Base-by-base conservation (phyloP, 164 flowering plant genomes). In the Macadamia integrifolia region DNA sequence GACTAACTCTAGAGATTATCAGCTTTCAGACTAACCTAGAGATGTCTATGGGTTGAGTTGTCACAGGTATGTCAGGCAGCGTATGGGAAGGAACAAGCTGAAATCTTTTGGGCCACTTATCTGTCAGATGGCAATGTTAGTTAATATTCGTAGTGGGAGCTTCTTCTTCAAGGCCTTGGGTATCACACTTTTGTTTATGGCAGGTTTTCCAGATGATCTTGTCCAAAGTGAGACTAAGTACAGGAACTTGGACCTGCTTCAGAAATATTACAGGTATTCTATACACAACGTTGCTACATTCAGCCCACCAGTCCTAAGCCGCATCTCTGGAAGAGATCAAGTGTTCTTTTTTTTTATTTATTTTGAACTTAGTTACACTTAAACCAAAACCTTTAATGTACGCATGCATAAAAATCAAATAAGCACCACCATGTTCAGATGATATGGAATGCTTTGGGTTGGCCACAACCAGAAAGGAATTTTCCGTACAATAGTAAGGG, bases 131-230 rank as follows among this genome's bases (percentile, higher is more conserved):
- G 89, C 87, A 61, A 73, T 76, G 85, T 71, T 85, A 15, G 80
- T 72, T 11, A 73, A 81, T 44, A 62, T 80, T 62, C 81, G 89
- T 53, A 76, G 80, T 70, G 89, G 89, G 23, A 85, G 89, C 77
- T 85, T 85, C 81, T 85, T 85, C 82, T 85, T 85, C 77, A 83
- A 85, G 79, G 85, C 87, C 63, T 76, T 85, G 72, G 89, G 85
- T 63, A 85, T 85, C 69, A 82, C 89, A 60, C 86, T 85, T 49
- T 64, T 85, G 28, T 85, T 85, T 79, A 83, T 85, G 86, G 87
- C 89, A 65, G 89, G 89, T 70, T 83, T 80, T 70, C 79, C 89
- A 52, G 82, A 79, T 75, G 83, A 80, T 52, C 57, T 79, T 52
- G 83, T 83, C 65, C 87, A 75, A 57, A 79, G 60, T 62, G 89